Percentiles rank a stretch among this genome's conserved stretches.
These are phyloP conservation scores for Lepiota subincarnata DNA, from an alignment of 768 basidiomycete species.

Conservation along the genomic window DNA sequence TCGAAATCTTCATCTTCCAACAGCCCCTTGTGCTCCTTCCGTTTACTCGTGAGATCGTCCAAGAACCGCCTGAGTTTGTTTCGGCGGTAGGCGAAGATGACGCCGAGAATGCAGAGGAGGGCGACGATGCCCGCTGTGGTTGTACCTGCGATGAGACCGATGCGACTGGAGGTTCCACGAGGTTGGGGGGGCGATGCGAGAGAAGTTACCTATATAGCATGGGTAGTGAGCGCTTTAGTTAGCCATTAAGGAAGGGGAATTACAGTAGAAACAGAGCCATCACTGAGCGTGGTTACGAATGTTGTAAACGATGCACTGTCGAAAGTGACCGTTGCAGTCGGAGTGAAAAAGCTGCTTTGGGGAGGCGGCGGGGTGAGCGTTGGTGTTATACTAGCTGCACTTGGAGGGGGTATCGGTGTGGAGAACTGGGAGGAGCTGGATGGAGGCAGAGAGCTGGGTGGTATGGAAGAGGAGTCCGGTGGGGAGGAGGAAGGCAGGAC, in stretches of 20 bases:
- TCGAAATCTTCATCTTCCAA: constrained; percentile 16
- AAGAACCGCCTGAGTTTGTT: constrained; percentile 1
- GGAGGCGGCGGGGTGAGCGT: neutral
- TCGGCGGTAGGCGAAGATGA: constrained; percentile 9
- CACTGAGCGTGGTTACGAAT: neutral
- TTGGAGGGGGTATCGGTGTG: neutral
- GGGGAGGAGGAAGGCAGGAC: neutral
- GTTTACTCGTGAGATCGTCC: constrained; percentile 4
- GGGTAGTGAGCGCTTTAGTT: neutral
- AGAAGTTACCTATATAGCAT: neutral
- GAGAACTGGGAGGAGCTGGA: neutral
- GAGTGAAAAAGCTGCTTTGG: neutral
- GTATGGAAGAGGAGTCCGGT: neutral
- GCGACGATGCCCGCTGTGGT: constrained; percentile 10
- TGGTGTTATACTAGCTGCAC: neutral
- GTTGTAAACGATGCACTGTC: neutral
- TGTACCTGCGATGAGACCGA: constrained; percentile 16
- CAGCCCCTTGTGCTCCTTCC: constrained; percentile 12
- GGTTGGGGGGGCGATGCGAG: constrained; percentile 6
- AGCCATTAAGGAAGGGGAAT: neutral
- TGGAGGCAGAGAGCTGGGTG: neutral
- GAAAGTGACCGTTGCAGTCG: neutral
- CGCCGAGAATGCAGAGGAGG: constrained; percentile 10
- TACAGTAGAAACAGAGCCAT: constrained; percentile 6
- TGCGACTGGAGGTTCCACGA: constrained; percentile 7